Base-by-base conservation (phyloP, 768 basidiomycete species). In the Fibroporia radiculosa region DNA sequence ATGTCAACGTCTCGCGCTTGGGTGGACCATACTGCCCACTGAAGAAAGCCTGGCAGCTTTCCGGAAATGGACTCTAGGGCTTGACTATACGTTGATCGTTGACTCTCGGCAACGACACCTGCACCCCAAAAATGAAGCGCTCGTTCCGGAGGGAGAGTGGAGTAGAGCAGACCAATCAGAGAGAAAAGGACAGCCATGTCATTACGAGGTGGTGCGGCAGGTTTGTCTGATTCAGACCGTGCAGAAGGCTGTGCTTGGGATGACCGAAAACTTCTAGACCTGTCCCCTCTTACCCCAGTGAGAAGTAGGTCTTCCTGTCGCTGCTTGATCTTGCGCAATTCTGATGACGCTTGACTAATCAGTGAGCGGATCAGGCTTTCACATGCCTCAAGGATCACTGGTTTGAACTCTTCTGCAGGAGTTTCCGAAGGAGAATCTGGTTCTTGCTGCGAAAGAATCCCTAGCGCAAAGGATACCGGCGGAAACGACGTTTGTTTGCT, bases 21-120 rank as follows among this genome's bases (percentile, higher is more conserved):
- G 1, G 87, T 86, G 1, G 84, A 85, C 84, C 84, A 86, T 7
- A 88, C 78, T 0, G 88, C 88, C 92, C 91, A 95, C 47, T 90
- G 86, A 38, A 95, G 66, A 61, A 95, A 93, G 1, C 80, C 73
- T 1, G 80, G 78, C 0, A 89, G 68, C 47, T 80, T 75, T 1
- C 76, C 80, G 20, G 74, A 63, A 2, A 72, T 76, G n/a, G 73
- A 69, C 54, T 90, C 87, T 0, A 74, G 54, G 27, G 65, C 62
- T 51, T 86, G 80, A 48, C 78, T 58, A 55, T 84, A 84, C 3
- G 75, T 66, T 11, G 69, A 59, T 22, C 63, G 64, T 11, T 64
- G 63, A 0, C 62, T 43, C 5, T 74, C 73, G 29, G 57, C 58
- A 3, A 67, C 67, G 3, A 73, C 74, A 0, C 75, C 72, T 1